A percentile compares a stretch with the other conserved stretches of the same genome.
These are phyloP conservation scores for Heliamphora exappendiculata DNA, from an alignment of 148 eudicot genomes.

Conservation along the genomic window DNA sequence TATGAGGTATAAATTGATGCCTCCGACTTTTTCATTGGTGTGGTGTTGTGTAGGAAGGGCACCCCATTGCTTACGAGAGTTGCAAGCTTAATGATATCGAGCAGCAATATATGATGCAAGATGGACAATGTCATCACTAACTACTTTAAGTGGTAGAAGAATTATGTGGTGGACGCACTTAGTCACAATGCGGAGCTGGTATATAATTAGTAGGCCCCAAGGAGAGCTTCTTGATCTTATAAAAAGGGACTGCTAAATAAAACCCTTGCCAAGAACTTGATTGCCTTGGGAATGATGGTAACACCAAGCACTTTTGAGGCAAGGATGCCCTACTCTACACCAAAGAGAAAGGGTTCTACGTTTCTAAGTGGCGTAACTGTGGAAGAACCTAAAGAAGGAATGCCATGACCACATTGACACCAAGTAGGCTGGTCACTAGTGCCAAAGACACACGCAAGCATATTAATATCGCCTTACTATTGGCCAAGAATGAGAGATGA, in stretches of 20 bases:
- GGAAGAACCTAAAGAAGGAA: background rate
- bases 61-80: background rate
- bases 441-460: background rate
- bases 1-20: too few relatives aligned
- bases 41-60: background rate
- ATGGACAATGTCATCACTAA: background rate
- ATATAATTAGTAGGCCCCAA: too few relatives aligned
- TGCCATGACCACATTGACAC: slow-evolving; percentile 2
- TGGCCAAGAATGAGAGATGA: slow-evolving; percentile 7
- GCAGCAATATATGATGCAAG: background rate
- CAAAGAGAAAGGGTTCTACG: background rate
- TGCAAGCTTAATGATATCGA: background rate
- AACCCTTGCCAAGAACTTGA: background rate
- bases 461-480: background rate
- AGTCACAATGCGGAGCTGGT: too few relatives aligned
- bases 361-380: slow-evolving; percentile 4
- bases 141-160: too few relatives aligned
- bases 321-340: background rate
- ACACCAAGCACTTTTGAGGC: background rate
- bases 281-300: background rate
- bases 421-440: background rate
- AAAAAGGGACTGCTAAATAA: background rate
- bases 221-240: background rate
- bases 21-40: too few relatives aligned
- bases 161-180: too few relatives aligned